Conservation (phyloP, 495 filamentous ascomycete species). For the Lophiostoma macrostomum region DNA sequence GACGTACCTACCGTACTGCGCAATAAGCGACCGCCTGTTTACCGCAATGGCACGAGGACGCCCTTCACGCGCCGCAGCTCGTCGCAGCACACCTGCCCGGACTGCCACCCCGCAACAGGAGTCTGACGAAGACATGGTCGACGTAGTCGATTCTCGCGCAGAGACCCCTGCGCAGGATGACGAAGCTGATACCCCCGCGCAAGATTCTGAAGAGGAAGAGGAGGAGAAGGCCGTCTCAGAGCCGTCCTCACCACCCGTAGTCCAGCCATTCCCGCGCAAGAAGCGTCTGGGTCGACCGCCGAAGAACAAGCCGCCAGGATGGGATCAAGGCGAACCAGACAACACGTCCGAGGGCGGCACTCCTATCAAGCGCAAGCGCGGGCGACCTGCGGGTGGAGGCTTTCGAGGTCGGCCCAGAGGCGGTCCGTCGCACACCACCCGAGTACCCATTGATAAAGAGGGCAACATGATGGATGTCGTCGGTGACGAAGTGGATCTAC, state of each 20-base stretch:
- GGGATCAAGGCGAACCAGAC: slow-evolving; percentile 60
- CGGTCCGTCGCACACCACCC: slow-evolving; percentile 69
- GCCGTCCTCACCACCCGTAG: slow-evolving; percentile 39
- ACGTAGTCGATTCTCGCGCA: slow-evolving; percentile 30
- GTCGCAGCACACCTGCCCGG: slow-evolving; percentile 26
- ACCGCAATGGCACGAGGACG: slow-evolving; percentile 26
- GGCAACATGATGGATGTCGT: slow-evolving; percentile 89
- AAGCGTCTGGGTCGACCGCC: slow-evolving; percentile 82
- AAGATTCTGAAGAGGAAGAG: slow-evolving; percentile 31
- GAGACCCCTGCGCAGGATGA: slow-evolving; percentile 37
- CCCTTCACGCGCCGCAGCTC: slow-evolving; percentile 28
- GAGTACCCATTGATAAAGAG: slow-evolving; percentile 90
- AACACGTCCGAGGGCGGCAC: slow-evolving; percentile 55
- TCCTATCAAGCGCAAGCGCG: slow-evolving; percentile 60
- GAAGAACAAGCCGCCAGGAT: slow-evolving; percentile 75
- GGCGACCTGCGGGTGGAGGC: slow-evolving; percentile 64
- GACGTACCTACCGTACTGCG: not conserved
- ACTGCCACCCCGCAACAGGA: slow-evolving; percentile 30
- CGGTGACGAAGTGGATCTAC: slow-evolving; percentile 84
- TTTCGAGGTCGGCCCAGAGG: slow-evolving; percentile 67
- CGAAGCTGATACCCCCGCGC: slow-evolving; percentile 33
- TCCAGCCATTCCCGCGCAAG: slow-evolving; percentile 65
- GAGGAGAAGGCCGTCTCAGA: slow-evolving; percentile 29
- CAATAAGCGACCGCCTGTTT: not conserved
- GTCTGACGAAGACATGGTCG: slow-evolving; percentile 39